Conservation (phyloP, 441 rosid genomes). For the Jatropha podagrica region DNA sequence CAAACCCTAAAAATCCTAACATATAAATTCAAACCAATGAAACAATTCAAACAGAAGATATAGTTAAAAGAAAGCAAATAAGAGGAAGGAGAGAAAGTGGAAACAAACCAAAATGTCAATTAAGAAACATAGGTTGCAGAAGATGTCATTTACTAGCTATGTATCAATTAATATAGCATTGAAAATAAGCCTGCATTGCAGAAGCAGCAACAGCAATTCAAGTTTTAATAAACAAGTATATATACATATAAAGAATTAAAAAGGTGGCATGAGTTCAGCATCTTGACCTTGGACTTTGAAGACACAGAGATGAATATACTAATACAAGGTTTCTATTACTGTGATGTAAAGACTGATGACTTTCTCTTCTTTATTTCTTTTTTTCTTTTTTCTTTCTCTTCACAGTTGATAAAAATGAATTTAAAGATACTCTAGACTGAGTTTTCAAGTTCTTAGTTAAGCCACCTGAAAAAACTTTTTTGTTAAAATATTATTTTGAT, state of each 20-base stretch:
- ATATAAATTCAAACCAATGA: background rate
- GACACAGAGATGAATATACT: background rate
- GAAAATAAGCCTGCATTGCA: conserved; percentile 29
- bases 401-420: background rate
- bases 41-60: background rate
- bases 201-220: conserved; percentile 12
- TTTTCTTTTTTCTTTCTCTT: background rate
- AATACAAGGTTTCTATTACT: background rate
- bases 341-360: background rate
- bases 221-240: background rate
- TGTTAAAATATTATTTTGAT: background rate
- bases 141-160: conserved; percentile 12
- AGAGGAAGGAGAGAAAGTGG: background rate
- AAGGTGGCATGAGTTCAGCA: background rate
- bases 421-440: background rate
- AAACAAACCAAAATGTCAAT: conserved; percentile 27
- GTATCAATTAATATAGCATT: background rate
- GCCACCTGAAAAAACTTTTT: background rate
- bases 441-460: background rate
- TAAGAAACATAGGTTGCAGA: conserved; percentile 12
- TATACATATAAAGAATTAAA: background rate
- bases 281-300: conserved; percentile 22
- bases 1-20: conserved; percentile 15
- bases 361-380: background rate
- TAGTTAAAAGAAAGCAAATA: background rate